Percentiles rank a stretch among this genome's conserved stretches.
Evolutionary conservation across 2,329 filamentous ascomycete genomes (phyloP).

Genomic region (Pseudocercospora fijiensis): DNA sequence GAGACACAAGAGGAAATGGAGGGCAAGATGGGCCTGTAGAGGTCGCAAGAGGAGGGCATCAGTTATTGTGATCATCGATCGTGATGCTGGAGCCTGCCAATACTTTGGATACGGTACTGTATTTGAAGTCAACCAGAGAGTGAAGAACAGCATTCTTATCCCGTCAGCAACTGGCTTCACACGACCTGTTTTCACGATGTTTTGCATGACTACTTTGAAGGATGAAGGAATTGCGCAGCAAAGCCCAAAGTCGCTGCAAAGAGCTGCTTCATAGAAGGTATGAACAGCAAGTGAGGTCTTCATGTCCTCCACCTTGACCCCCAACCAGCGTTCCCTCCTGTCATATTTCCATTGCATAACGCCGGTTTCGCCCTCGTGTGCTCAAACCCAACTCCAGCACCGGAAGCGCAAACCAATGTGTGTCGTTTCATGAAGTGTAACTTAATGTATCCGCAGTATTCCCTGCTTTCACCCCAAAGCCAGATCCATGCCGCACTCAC

Average conservation of each 20-base stretch:
- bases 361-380: not conserved
- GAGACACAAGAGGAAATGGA: not conserved
- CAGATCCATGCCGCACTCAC: not conserved
- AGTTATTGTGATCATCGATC: not conserved
- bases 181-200: no score
- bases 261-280: not conserved
- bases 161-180: no score
- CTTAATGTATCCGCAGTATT: not conserved
- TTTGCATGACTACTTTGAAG: no score
- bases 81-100: not conserved
- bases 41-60: not conserved
- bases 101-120: no score
- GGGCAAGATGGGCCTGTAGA: not conserved
- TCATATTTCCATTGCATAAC: not conserved
- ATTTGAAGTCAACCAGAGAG: no score
- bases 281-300: not conserved
- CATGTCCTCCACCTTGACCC: not conserved
- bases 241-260: not conserved
- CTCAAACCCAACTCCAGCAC: not conserved
- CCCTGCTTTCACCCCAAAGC: no score
- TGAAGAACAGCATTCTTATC: no score
- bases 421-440: not conserved
- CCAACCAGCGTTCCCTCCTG: not conserved
- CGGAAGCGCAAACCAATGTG: not conserved
- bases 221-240: no score